Percentiles rank a stretch among this genome's conserved stretches.
Conservation (phyloP, 805 yeast species). For the Lachancea dasiensis region DNA sequence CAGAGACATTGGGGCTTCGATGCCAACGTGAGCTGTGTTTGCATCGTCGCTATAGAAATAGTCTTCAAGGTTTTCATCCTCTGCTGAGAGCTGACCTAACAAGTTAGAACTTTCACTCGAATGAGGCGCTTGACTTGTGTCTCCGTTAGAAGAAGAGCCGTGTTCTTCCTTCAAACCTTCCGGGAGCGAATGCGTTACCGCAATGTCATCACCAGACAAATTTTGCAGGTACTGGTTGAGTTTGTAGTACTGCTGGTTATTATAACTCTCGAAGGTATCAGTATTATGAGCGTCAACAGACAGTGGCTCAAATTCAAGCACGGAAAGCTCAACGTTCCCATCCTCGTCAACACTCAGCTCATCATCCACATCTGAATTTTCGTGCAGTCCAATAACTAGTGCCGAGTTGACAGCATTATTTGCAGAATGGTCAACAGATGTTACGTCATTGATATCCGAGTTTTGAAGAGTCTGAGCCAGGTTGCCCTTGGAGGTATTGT, state of each 20-base stretch:
- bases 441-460: too few relatives aligned
- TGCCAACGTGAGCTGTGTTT: too few relatives aligned
- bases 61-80: constrained; percentile 11
- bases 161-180: not conserved
- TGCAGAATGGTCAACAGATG: not conserved
- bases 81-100: constrained; percentile 4
- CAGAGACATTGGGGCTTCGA: too few relatives aligned
- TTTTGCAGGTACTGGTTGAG: constrained; percentile 6
- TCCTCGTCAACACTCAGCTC: constrained; percentile 20
- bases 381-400: constrained; percentile 7
- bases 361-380: constrained; percentile 13
- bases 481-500: too few relatives aligned
- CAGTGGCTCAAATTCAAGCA: constrained; percentile 6
- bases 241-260: constrained; percentile 18
- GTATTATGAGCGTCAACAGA: constrained; percentile 9
- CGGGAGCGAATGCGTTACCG: not conserved
- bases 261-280: constrained; percentile 20
- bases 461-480: too few relatives aligned
- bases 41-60: constrained; percentile 10
- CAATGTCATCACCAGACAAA: not conserved
- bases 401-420: not conserved
- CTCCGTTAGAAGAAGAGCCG: not conserved
- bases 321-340: constrained; percentile 15
- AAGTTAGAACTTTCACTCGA: constrained; percentile 7
- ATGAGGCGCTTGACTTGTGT: not conserved